Base-by-base conservation (phyloP, 345 rosid genomes). In the Aurinia saxatilis region DNA sequence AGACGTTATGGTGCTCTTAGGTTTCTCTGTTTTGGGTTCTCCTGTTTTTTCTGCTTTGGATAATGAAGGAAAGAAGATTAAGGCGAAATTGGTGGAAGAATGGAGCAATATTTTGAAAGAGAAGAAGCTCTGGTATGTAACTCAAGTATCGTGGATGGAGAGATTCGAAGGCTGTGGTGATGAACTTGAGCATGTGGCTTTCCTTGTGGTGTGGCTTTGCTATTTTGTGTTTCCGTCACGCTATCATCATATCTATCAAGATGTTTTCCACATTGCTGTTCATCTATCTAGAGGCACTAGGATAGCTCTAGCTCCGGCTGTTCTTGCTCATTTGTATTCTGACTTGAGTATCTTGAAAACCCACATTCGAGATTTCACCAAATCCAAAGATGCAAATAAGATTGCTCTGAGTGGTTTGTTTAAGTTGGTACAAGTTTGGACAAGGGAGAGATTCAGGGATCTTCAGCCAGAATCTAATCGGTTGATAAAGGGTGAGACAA, bases 151-250 rank as follows among this genome's bases (percentile, higher is more conserved):
- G 1, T 81, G 82, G 82, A 65, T 73, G 36, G 12, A 10, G 49
- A 65, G 38, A 66, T 78, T 76, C 60, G 75, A 65, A 77, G 16
- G 14, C 7, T 21, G 68, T 50, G 70, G 67, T 39, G 62, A 57
- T 56, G 74, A 75, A 8, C 59, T 77, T 13, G 77, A 77, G 51
- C 84, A 79, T 46, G 79, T 73, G 52, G 80, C 78, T 13, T 82
- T 79, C 30, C 73, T 82, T 14, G 68, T 56, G n/a, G n/a, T n/a
- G n/a, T n/a, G n/a, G n/a, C n/a, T n/a, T n/a, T n/a, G n/a, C n/a
- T n/a, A n/a, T n/a, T n/a, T n/a, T n/a, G n/a, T n/a, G n/a, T n/a
- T n/a, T n/a, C n/a, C n/a, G n/a, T n/a, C n/a, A n/a, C n/a, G 53
- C 29, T 2, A 0, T 0, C 7, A 4, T 36, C 25, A 16, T 17